phyloP scores from a whole-genome alignment of 495 filamentous ascomycete genomes.

The Tuber melanosporum region DNA sequence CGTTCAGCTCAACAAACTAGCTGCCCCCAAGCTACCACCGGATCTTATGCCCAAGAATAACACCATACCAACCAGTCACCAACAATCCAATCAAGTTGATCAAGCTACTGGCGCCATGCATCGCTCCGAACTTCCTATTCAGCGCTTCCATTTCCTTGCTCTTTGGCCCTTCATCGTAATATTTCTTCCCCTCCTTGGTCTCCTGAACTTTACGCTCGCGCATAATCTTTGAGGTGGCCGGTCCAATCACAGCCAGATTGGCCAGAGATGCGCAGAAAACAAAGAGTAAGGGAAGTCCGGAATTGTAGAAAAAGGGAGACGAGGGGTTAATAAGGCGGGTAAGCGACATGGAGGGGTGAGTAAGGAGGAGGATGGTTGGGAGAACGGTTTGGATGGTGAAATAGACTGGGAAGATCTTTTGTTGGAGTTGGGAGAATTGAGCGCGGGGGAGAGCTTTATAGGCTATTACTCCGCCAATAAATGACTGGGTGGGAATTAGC shows the following conservation, averaged over 20 bases:
- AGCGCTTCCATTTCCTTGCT: conserved; percentile 72
- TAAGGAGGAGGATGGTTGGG: conserved; percentile 68
- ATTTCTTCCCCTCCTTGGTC: conserved; percentile 74
- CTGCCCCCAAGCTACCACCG: not conserved
- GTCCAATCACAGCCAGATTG: conserved; percentile 64
- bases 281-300: conserved; percentile 54
- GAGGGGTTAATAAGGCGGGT: conserved; percentile 24
- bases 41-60: conserved; percentile 48
- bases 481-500: conserved; percentile 52
- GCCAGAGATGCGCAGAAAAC: conserved; percentile 58
- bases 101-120: conserved; percentile 72
- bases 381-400: conserved; percentile 72
- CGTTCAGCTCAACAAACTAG: not conserved
- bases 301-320: conserved; percentile 45
- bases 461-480: conserved; percentile 67
- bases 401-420: conserved; percentile 73
- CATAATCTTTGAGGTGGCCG: conserved; percentile 66
- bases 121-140: conserved; percentile 68
- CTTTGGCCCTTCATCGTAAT: conserved; percentile 65
- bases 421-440: conserved; percentile 72
- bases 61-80: conserved; percentile 65
- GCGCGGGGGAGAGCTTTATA: conserved; percentile 68
- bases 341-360: conserved; percentile 57
- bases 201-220: conserved; percentile 60
- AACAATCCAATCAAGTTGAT: conserved; percentile 65